phyloP scores from a whole-genome alignment of 83 land plant genomes.

The Picea engelmannii region DNA sequence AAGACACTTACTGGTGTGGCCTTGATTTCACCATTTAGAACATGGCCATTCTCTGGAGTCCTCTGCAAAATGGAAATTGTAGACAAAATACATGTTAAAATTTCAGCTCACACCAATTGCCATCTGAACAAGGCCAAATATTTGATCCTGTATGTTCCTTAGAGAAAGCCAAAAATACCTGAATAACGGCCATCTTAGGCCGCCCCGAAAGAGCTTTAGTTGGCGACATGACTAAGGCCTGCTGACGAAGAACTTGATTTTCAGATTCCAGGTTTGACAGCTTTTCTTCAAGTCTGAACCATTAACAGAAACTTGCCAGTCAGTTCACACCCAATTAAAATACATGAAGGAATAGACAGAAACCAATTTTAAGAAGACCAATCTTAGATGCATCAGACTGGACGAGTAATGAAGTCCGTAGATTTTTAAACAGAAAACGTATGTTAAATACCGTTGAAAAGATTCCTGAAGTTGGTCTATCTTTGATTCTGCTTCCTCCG shows the following conservation, averaged over 20 bases:
- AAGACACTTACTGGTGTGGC: slow-evolving; percentile 1
- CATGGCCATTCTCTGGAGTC: slow-evolving; percentile 70
- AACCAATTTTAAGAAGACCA: neutral
- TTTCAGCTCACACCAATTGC: neutral
- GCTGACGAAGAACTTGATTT: slow-evolving; percentile 96
- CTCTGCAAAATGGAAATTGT: slow-evolving; percentile 36
- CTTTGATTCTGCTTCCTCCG: slow-evolving; percentile 45
- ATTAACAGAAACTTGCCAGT: neutral
- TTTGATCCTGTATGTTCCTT: neutral
- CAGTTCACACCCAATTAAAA: neutral
- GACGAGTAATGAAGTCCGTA: neutral
- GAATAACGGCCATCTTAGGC: slow-evolving; percentile 66
- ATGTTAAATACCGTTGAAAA: slow-evolving; percentile 62
- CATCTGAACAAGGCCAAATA: neutral
- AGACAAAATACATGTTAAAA: slow-evolving; percentile 16
- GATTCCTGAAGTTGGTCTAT: slow-evolving; percentile 64
- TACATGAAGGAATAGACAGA: neutral
- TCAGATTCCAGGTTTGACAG: slow-evolving; percentile 87
- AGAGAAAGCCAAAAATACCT: slow-evolving; percentile 39
- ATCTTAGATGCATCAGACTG: neutral
- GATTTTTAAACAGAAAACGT: neutral
- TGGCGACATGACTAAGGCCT: slow-evolving; percentile 85
- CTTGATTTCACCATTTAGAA: slow-evolving; percentile 23
- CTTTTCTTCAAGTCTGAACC: slow-evolving; percentile 90
- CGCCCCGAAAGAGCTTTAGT: slow-evolving; percentile 65